Evolutionary conservation across 495 filamentous ascomycete genomes (phyloP).

Genomic region (Penicillium crystallinum): DNA sequence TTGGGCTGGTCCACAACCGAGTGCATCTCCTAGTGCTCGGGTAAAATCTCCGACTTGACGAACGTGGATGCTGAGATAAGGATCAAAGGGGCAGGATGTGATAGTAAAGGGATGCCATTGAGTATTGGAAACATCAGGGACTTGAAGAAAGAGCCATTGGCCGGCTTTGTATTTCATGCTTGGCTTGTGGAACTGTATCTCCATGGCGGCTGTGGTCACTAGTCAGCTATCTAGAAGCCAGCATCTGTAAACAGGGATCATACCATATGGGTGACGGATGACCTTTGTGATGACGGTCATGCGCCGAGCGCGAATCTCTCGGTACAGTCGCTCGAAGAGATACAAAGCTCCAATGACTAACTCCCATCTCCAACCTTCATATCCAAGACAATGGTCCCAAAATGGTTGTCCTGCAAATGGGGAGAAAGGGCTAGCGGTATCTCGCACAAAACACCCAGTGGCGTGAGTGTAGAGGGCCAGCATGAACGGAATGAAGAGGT

Average conservation of each 20-base stretch:
- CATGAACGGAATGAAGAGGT: conserved; percentile 94
- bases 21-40: conserved; percentile 76
- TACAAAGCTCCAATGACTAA: conserved; percentile 82
- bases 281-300: conserved; percentile 88
- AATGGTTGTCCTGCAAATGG: conserved; percentile 77
- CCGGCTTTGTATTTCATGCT: conserved; percentile 98
- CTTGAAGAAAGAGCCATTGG: conserved; percentile 95
- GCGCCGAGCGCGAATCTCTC: conserved; percentile 77
- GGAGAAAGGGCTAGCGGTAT: conserved; percentile 62
- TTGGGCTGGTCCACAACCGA: conserved; percentile 83
- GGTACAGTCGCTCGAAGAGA: conserved; percentile 81
- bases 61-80: conserved; percentile 89
- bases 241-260: conserved; percentile 19
- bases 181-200: conserved; percentile 94
- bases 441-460: conserved; percentile 90
- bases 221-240: not conserved
- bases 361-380: conserved; percentile 97
- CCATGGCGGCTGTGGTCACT: conserved; percentile 69
- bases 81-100: conserved; percentile 94
- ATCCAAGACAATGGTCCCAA: conserved; percentile 93
- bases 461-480: conserved; percentile 93
- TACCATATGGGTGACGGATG: conserved; percentile 94
- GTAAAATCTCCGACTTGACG: conserved; percentile 98
- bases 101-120: conserved; percentile 99
- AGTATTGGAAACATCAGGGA: conserved; percentile 76